Base-by-base conservation (phyloP, 1,139 yeast genomes). In the Candida tunisiensis region DNA sequence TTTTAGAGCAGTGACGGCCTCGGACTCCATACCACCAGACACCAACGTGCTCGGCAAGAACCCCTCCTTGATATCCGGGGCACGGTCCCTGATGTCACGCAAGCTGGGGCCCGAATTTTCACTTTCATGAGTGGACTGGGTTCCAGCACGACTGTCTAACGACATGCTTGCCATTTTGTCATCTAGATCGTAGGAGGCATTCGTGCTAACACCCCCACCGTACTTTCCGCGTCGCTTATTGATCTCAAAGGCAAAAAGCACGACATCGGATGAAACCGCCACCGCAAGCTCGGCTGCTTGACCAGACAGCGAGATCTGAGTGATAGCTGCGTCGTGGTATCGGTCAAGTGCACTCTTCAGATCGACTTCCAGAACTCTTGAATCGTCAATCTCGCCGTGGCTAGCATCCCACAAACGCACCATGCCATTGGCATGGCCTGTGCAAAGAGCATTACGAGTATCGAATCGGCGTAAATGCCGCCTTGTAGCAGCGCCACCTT, bases 371-470 rank as follows among this genome's bases (percentile, higher is more conserved):
- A 72, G 53, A 2, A 67, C 69, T 6, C 62, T 55, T n/a, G 68
- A 57, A 27, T 74, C 82, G 33, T 65, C 74, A 11, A 51, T 36
- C 39, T 79, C 93, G 16, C 78, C 79, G 35, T 74, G 69, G 0
- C 93, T 71, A 1, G 83, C 74, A 49, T 85, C 94, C 64, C 80
- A 72, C 13, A 88, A 49, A 35, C 92, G 62, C 0, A 88, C 70
- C 14, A 69, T 60, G 0, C 95, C 96, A 42, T 74, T 72, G 20
- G 65, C 65, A 47, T 82, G 95, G 1, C 95, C 96, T 0, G 93
- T 69, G 3, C 78, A 65, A 26, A 77, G 50, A 2, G 82, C 77
- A 19, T 69, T 65, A 8, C 34, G 21, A 6, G 28, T 25, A 10
- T 33, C 35, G 12, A 28, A 25, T 21, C 88, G 65, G 10, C 88